Evolutionary conservation across 352 stramenopile genomes (phyloP), one percentile per base, ranked within the genome.

Genomic region (Globisporangium solare): DNA sequence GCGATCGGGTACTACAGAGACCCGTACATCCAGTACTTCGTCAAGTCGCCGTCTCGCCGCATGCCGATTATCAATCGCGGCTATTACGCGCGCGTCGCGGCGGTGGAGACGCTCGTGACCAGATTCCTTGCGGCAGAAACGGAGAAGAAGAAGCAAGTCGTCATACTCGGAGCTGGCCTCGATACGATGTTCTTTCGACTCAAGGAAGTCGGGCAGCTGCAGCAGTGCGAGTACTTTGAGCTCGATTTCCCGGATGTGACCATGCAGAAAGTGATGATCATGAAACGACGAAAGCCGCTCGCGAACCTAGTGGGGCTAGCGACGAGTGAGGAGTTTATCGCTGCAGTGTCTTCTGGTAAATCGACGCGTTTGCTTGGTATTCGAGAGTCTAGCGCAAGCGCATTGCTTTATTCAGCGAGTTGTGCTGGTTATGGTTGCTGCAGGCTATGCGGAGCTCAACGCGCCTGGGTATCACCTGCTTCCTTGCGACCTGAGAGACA

Each of bases 31-130:
- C 69, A 74, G 51, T 92, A 74, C 60, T 96, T 96, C 54, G 81
- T 93, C 61, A 91, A 89, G 76, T 27, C 56, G 32, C 82, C 83
- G 57, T 92, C 84, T 56, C 81, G 83, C 22, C 83, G 85, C 60
- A 92, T 94, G 84, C 86, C 86, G 21, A 75, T 96, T 55, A 96
- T 96, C 60, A 94, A 96, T 59, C 83, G 86, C 51, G 86, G 86
- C 1, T 96, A 96, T 66, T 96, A 94, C 66, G 84, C 86, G 11
- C 84, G 86, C 15, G 84, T 94, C 21, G 68, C 72, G 6, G 80
- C 75, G 3, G 64, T 96, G 42, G 81, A 94, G 66, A 61, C 61
- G 45, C 70, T 96, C 17, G 68, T 96, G 53, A 69, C 66, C 22
- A 73, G 71, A 27, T 96, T 94, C 54, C 58, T 96, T 10, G 57